These are phyloP conservation scores for Botrytis aclada DNA, from an alignment of 2,329 filamentous ascomycete species.

Conservation along the genomic window DNA sequence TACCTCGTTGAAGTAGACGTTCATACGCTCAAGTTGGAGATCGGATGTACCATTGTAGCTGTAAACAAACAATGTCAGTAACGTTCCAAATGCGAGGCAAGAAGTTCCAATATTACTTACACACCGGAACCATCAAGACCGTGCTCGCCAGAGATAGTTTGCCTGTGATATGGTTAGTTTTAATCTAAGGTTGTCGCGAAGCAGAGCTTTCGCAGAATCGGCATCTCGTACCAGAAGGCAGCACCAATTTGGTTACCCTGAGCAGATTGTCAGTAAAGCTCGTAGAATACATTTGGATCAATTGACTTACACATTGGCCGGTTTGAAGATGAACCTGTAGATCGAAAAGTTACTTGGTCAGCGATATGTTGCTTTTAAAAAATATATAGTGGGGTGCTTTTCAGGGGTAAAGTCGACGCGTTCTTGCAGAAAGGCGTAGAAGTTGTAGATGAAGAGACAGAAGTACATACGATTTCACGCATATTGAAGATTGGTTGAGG, in stretches of 20 bases:
- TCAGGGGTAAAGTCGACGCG: conserved; percentile 45
- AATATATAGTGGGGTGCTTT: conserved; percentile 38
- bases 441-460: conserved; percentile 14
- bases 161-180: conserved; percentile 53
- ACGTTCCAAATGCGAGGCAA: conserved; percentile 25
- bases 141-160: conserved; percentile 85
- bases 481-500: conserved; percentile 51
- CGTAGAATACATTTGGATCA: background rate
- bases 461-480: conserved; percentile 68
- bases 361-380: conserved; percentile 45
- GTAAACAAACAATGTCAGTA: conserved; percentile 32
- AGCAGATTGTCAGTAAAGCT: conserved; percentile 32
- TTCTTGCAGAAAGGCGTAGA: conserved; percentile 27
- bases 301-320: conserved; percentile 88
- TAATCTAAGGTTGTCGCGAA: conserved; percentile 35
- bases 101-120: conserved; percentile 52
- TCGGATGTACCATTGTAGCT: conserved; percentile 98
- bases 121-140: conserved; percentile 96
- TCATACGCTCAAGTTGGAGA: conserved; percentile 99
- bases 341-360: conserved; percentile 51
- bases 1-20: conserved; percentile 98
- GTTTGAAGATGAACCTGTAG: conserved; percentile 97
- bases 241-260: conserved; percentile 99
- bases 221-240: conserved; percentile 81
- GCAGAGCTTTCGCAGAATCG: conserved; percentile 23